These are phyloP conservation scores for Xylaria cubensis DNA, from an alignment of 495 filamentous ascomycete species.

Conservation along the genomic window DNA sequence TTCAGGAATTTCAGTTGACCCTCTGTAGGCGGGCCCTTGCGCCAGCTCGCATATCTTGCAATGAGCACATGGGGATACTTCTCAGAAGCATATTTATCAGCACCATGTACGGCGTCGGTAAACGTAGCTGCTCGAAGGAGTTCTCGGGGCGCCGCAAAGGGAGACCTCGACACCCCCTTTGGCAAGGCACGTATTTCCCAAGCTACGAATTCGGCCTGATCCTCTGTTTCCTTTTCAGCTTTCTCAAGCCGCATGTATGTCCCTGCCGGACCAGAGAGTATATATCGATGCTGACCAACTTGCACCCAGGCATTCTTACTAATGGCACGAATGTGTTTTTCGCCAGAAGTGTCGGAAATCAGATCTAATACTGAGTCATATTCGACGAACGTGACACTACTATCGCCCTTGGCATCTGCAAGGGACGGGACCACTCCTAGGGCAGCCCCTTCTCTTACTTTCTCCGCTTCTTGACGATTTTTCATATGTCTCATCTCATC, in stretches of 20 bases:
- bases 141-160: constrained; percentile 68
- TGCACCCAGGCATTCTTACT: constrained; percentile 83
- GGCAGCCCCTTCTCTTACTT: constrained; percentile 36
- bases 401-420: constrained; percentile 12
- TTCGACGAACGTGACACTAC: constrained; percentile 74
- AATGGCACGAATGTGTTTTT: constrained; percentile 76
- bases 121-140: constrained; percentile 68
- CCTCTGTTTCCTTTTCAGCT: constrained; percentile 30
- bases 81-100: constrained; percentile 76
- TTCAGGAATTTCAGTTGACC: constrained; percentile 78
- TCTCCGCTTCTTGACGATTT: constrained; percentile 51
- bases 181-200: constrained; percentile 51
- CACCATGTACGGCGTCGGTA: constrained; percentile 75
- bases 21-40: constrained; percentile 66
- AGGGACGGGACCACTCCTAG: neutral
- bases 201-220: constrained; percentile 38
- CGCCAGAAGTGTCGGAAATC: constrained; percentile 78
- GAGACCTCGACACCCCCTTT: constrained; percentile 49
- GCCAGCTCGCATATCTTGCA: constrained; percentile 66
- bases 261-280: constrained; percentile 65
- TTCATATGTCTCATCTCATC: constrained; percentile 62
- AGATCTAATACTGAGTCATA: constrained; percentile 91
- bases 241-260: constrained; percentile 69
- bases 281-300: constrained; percentile 66
- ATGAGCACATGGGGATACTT: constrained; percentile 68